Evolutionary conservation across 257 asterid genomes (phyloP), one percentile per base, ranked within the genome.

Genomic region (Solanum clarkiae): DNA sequence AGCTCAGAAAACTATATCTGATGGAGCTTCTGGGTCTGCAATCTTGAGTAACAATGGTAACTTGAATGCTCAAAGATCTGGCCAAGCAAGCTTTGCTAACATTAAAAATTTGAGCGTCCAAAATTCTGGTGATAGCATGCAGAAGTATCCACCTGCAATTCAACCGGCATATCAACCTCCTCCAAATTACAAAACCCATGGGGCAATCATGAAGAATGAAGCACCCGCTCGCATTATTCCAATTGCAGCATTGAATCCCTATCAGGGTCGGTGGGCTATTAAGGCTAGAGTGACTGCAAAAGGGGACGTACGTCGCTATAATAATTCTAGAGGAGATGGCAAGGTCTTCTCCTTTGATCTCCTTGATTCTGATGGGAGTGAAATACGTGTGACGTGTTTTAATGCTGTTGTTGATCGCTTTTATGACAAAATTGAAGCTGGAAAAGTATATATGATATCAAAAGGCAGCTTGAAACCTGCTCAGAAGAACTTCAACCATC

Each of bases 231-330:
- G 98, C 84, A 92, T 94, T 70, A 93, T 97, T 86, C 98, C 98
- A 26, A 93, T 97, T 70, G 91, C 97, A 84, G 97, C 97, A 86
- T 88, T 97, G 91, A 97, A 95, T 88, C 99, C 99, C 84, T 95
- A 97, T 90, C 98, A 95, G 86, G 98, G 98, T 80, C 93, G 98
- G 69, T 97, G 99, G 99, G 98, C 98, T 85, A 91, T 97, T 84
- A 95, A 94, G 94, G 99, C 99, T 6, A 91, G 99, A 60, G 98
- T 97, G 86, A 95, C 99, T 68, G 99, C 99, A 60, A 97, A 94
- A 87, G 98, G 98, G 74, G 98, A 94, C 86, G 90, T 97, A 40
- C 88, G 97, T 8, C 97, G 96, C 84, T 94, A 93, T 89, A 95
- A 97, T 91, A 97, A 95, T 88, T 97, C 99, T 55, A 92, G 88